Percentiles rank a stretch among this genome's conserved stretches.
Conservation (phyloP, 495 filamentous ascomycete genomes). For the Aspergillus ellipticus region DNA sequence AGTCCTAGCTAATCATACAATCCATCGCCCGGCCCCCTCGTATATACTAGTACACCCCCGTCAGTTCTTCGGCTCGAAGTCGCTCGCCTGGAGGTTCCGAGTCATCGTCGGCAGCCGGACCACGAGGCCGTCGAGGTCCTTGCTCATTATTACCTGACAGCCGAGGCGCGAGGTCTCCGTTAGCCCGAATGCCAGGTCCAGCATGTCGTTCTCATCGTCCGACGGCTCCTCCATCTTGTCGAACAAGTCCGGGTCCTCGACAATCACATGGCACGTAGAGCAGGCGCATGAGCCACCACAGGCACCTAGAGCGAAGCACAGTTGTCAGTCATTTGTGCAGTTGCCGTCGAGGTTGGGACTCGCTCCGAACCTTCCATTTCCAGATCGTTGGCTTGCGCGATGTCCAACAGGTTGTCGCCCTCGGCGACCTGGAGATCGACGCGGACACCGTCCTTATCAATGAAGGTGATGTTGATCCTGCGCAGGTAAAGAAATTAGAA, state of each 20-base stretch:
- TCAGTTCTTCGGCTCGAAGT: conserved; percentile 58
- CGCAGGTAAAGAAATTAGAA: not conserved
- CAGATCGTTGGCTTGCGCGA: conserved; percentile 89
- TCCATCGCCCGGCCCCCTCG: not conserved
- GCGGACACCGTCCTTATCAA: conserved; percentile 83
- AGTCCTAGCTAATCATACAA: conserved; percentile 9
- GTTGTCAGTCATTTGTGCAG: not conserved
- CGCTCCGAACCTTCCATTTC: conserved; percentile 82
- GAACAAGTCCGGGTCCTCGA: conserved; percentile 76
- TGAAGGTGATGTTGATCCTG: conserved; percentile 85
- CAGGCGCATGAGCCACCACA: conserved; percentile 96
- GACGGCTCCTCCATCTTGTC: conserved; percentile 89
- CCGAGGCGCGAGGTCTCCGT: conserved; percentile 95
- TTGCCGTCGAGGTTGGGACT: not conserved
- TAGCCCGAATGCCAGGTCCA: conserved; percentile 91
- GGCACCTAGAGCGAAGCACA: conserved; percentile 51
- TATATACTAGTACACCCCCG: not conserved
- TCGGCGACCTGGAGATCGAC: conserved; percentile 73
- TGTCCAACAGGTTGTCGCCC: conserved; percentile 90
- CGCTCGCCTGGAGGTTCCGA: conserved; percentile 90
- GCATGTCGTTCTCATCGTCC: conserved; percentile 99
- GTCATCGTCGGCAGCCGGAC: conserved; percentile 91
- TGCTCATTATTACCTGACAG: conserved; percentile 89
- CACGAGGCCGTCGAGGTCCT: conserved; percentile 79
- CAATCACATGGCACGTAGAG: conserved; percentile 95